Evolutionary conservation across 1,284 basidiomycete species (phyloP).

Genomic region (Cryptococcus hybrid): DNA sequence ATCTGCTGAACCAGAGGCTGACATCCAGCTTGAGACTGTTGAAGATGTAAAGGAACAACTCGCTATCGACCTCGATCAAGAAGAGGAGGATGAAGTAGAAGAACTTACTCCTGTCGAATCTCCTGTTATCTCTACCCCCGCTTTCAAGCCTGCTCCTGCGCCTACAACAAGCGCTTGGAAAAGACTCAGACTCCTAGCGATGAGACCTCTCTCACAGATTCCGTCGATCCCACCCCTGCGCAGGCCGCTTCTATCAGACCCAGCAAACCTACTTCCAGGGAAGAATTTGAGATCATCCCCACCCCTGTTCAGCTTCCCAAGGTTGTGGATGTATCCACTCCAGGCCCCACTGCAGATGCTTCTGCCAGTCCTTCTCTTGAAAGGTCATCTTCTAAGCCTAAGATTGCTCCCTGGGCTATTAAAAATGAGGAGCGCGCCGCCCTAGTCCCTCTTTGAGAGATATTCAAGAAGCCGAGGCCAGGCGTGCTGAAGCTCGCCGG

Average conservation of each 20-base stretch:
- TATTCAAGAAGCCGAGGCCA: conserved; percentile 92
- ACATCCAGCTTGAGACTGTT: too few species aligned
- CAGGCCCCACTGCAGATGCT: conserved; percentile 11
- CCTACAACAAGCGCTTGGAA: conserved; percentile 12
- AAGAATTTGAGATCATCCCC: background rate
- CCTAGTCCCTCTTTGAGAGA: conserved; percentile 75
- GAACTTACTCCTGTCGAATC: conserved; percentile 4
- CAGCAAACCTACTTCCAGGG: conserved; percentile 22
- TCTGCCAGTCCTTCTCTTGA: conserved; percentile 61
- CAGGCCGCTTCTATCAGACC: conserved; percentile 2
- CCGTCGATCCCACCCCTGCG: conserved; percentile 33
- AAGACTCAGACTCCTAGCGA: conserved; percentile 9
- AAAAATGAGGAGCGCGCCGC: conserved; percentile 53
- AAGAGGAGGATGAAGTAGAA: conserved; percentile 5
- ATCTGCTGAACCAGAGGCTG: too few species aligned
- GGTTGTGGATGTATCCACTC: conserved; percentile 15
- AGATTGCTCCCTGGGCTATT: conserved; percentile 47
- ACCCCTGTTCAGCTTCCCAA: conserved; percentile 5
- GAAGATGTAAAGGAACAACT: background rate
- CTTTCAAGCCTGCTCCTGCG: background rate
- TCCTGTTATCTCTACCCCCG: conserved; percentile 3
- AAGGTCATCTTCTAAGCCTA: conserved; percentile 47
- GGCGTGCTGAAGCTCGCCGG: conserved; percentile 63
- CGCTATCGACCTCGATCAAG: conserved; percentile 1
- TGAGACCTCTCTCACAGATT: conserved; percentile 6